These are phyloP conservation scores for Hypholoma sublateritium DNA, from an alignment of 768 basidiomycete genomes.

Conservation along the genomic window DNA sequence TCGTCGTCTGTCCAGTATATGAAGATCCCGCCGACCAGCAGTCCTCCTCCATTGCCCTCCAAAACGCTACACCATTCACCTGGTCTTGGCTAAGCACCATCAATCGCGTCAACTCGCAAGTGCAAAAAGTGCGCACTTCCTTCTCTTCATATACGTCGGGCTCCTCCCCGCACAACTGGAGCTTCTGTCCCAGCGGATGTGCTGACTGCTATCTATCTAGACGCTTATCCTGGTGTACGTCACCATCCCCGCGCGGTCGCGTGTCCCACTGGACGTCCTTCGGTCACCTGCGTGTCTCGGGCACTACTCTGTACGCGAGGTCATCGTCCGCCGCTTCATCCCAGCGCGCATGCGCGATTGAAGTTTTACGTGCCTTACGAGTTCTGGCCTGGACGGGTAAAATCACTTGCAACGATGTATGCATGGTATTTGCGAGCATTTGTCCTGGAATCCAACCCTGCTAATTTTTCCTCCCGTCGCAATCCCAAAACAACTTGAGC, in stretches of 20 bases:
- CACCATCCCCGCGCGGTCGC: constrained; percentile 80
- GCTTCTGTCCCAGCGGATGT: too few species aligned
- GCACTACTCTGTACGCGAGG: constrained; percentile 82
- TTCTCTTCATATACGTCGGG: too few species aligned
- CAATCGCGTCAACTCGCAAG: constrained; percentile 94
- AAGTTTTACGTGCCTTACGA: too few species aligned
- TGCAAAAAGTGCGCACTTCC: constrained; percentile 89
- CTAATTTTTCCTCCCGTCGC: too few species aligned
- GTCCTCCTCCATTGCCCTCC: constrained; percentile 61
- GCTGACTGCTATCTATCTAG: constrained; percentile 37
- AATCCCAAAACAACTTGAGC: too few species aligned
- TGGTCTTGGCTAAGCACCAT: constrained; percentile 98
- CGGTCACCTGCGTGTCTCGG: constrained; percentile 72
- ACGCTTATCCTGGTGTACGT: constrained; percentile 90
- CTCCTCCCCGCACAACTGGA: too few species aligned
- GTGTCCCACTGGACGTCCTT: constrained; percentile 50
- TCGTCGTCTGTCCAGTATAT: constrained; percentile 90
- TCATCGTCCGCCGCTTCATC: constrained; percentile 80
- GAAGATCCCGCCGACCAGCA: constrained; percentile 75
- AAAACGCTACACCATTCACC: constrained; percentile 69
- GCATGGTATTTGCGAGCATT: too few species aligned
- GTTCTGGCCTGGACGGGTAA: too few species aligned
- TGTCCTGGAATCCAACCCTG: too few species aligned
- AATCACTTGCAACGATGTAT: too few species aligned
- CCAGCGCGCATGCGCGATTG: constrained; percentile 92